Percentiles rank a stretch among this genome's conserved stretches.
Evolutionary conservation across 768 basidiomycete genomes (phyloP).

Genomic region (Hygrocybe coccinea): DNA sequence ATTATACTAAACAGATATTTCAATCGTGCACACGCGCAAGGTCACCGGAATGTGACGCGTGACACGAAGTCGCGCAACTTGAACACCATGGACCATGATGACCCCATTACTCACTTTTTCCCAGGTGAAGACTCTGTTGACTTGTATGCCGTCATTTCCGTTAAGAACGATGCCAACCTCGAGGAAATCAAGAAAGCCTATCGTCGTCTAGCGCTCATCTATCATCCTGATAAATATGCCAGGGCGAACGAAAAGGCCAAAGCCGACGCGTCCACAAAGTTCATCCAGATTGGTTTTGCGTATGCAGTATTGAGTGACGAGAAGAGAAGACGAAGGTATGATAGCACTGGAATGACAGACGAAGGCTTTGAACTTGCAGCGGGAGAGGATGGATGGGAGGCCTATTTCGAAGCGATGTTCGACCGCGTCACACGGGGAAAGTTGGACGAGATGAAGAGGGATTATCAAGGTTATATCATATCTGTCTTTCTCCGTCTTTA

Average conservation of each 20-base stretch:
- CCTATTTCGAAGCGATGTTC: conserved; percentile 89
- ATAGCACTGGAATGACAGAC: conserved; percentile 78
- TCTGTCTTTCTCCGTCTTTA: not conserved
- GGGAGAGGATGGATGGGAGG: conserved; percentile 88
- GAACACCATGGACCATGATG: conserved; percentile 60
- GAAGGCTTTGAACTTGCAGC: conserved; percentile 67
- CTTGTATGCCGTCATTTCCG: conserved; percentile 69
- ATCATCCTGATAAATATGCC: conserved; percentile 90
- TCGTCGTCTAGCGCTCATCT: conserved; percentile 70
- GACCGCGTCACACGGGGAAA: conserved; percentile 80
- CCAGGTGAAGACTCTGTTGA: conserved; percentile 66
- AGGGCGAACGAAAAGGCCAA: conserved; percentile 53
- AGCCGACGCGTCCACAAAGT: conserved; percentile 67
- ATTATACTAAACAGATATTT: not conserved
- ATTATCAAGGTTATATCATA: conserved; percentile 72
- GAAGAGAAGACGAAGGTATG: conserved; percentile 70
- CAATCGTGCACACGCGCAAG: not conserved
- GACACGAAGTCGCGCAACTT: too few species aligned
- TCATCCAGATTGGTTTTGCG: conserved; percentile 92
- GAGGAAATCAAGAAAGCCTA: conserved; percentile 83
- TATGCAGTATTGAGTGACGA: conserved; percentile 85
- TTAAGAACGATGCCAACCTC: conserved; percentile 48
- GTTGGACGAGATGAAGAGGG: conserved; percentile 89
- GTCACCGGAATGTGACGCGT: conserved; percentile 9
- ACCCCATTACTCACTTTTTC: conserved; percentile 75